Evolutionary conservation across 192 early-diverging fungal species (phyloP).

Genomic region (Thoreauomyces humboldtii): DNA sequence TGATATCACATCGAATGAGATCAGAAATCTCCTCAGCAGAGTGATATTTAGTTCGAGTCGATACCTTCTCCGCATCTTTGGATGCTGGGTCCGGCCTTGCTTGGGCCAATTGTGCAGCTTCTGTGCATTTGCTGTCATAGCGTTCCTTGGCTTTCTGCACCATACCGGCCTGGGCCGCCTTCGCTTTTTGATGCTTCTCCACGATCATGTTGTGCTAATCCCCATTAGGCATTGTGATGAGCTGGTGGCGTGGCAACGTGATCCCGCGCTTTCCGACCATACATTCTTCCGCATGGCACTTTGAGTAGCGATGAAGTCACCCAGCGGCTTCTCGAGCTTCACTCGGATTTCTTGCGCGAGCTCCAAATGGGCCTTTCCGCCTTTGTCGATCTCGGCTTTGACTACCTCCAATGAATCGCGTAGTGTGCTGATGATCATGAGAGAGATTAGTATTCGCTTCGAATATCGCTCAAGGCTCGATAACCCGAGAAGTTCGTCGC

Average conservation of each 20-base stretch:
- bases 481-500: too few relatives aligned
- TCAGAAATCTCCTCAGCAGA: too few relatives aligned
- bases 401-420: constrained; percentile 50
- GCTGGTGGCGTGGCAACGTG: background rate
- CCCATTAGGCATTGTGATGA: too few relatives aligned
- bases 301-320: constrained; percentile 43
- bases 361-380: constrained; percentile 42
- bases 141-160: constrained; percentile 46
- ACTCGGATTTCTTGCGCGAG: constrained; percentile 48
- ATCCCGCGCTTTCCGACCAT: too few relatives aligned
- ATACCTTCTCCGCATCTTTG: constrained; percentile 45
- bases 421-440: constrained; percentile 50
- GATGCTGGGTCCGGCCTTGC: constrained; percentile 18
- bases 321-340: constrained; percentile 45
- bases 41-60: too few relatives aligned
- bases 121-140: constrained; percentile 48
- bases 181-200: constrained; percentile 46
- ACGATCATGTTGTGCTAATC: constrained; percentile 47
- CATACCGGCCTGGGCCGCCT: constrained; percentile 32
- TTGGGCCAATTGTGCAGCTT: constrained; percentile 27
- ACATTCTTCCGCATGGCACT: constrained; percentile 44
- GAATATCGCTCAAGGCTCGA: too few relatives aligned
- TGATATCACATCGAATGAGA: too few relatives aligned
- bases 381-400: constrained; percentile 45
- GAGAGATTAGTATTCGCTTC: too few relatives aligned